phyloP scores from a whole-genome alignment of 2,329 filamentous ascomycete genomes.

The Ploettnerulaceae sp. region DNA sequence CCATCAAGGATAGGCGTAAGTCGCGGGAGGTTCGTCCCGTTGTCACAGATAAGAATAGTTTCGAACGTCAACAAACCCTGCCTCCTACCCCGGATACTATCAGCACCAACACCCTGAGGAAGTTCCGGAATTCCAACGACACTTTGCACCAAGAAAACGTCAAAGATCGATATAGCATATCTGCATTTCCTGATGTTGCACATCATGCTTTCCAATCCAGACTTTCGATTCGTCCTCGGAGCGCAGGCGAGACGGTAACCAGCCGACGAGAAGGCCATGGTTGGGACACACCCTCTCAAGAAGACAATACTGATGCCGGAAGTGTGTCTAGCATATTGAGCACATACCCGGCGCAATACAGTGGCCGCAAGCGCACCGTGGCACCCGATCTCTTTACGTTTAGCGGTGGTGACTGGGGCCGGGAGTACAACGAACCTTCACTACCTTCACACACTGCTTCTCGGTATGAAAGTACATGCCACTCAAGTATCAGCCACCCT shows the following conservation, averaged over 20 bases:
- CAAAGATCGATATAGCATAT: constrained; percentile 20
- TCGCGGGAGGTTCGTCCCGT: constrained; percentile 17
- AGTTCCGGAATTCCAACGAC: constrained; percentile 48
- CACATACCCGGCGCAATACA: constrained; percentile 19
- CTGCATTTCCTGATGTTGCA: constrained; percentile 16
- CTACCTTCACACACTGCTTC: constrained; percentile 20
- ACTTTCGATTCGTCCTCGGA: constrained; percentile 29
- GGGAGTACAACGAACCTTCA: constrained; percentile 20
- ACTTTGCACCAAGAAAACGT: constrained; percentile 32
- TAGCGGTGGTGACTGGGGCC: constrained; percentile 25
- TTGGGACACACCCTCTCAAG: constrained; percentile 33
- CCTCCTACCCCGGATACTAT: constrained; percentile 36
- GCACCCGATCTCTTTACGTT: constrained; percentile 29
- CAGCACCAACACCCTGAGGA: constrained; percentile 35
- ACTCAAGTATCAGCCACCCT: constrained; percentile 18
- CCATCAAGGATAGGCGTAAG: constrained; percentile 13
- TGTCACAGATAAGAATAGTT: constrained; percentile 34
- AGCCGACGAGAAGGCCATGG: constrained; percentile 34
- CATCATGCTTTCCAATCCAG: constrained; percentile 23
- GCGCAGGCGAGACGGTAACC: constrained; percentile 33
- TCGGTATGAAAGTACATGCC: constrained; percentile 20
- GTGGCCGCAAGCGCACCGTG: constrained; percentile 17
- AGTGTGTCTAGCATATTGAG: constrained; percentile 24
- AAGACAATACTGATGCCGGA: constrained; percentile 27
- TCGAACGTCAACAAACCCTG: constrained; percentile 30